Base-by-base conservation (phyloP, 208 protist genomes). In the Acanthamoeba sp. region DNA sequence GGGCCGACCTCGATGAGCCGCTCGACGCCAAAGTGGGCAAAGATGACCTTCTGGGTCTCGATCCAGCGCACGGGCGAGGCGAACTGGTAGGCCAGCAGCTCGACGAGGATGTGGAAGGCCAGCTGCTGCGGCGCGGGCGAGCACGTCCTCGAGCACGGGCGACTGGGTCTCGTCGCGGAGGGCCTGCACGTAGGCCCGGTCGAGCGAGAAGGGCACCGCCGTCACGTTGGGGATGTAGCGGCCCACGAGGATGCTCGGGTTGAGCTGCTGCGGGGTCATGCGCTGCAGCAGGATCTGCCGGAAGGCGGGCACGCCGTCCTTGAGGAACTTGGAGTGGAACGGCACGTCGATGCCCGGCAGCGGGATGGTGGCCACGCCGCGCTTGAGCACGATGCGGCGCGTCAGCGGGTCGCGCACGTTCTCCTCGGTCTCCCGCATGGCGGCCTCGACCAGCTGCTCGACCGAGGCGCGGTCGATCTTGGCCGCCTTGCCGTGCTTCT, bases 11-110 rank as follows among this genome's bases (percentile, higher is more conserved):
- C 97, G n/a, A 98, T 95, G 16, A 98, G 59, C 18, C 97, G 96
- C 88, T 96, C 76, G 27, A 96, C 94, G 82, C 57, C 87, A 27
- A 91, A 93, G n/a, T 95, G 76, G 32, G 42, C 69, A 42, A 98
- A 97, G 40, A 98, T 42, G 50, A 95, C 52, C 62, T 98, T 96
- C 95, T 98, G 97, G 10, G 97, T 98, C 80, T 97, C 92, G 82
- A 98, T 98, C 97, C 97, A 98, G 36, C 95, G 95, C 29, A 98
- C 97, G 71, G 97, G 97, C n/a, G 96, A 97, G n/a, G 97, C 97
- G 95, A 98, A 98, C 93, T 98, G 97, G 89, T 98, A 98, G 9
- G 97, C 96, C 22, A 98, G 96, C 18, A 98, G 94, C 94, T 98
- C 97, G 24, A 97, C 73, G 24, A 98, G 93, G 36, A 98, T 91